phyloP scores from a whole-genome alignment of 495 filamentous ascomycete genomes.

The Penicillium parvum region DNA sequence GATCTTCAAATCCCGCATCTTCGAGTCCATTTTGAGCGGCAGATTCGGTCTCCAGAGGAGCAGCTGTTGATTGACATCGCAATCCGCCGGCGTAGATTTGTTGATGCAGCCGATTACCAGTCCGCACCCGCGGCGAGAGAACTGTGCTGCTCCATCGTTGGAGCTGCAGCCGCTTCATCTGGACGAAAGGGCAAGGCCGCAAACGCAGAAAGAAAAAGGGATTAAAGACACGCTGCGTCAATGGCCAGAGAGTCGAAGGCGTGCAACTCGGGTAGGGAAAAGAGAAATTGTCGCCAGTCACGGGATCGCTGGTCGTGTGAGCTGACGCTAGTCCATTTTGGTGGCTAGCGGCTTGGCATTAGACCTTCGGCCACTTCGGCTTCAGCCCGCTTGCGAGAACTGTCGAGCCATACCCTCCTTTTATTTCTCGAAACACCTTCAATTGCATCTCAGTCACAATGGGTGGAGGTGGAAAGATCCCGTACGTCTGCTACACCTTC shows the following conservation, averaged over 20 bases:
- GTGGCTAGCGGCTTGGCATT: conserved; percentile 29
- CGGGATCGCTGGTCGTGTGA: conserved; percentile 40
- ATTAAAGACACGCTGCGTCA: conserved; percentile 15
- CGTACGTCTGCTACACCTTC: conserved; percentile 57
- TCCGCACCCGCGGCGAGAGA: conserved; percentile 52
- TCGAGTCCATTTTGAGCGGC: conserved; percentile 4
- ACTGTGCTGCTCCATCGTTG: conserved; percentile 68
- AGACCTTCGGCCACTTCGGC: conserved; percentile 34
- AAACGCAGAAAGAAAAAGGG: conserved; percentile 9
- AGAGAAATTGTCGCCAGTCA: conserved; percentile 46
- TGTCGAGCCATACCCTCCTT: conserved; percentile 23
- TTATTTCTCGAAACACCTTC: conserved; percentile 19
- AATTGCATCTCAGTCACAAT: conserved; percentile 37
- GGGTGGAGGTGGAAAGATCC: conserved; percentile 74
- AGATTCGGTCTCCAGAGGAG: conserved; percentile 26
- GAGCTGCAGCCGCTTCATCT: conserved; percentile 68
- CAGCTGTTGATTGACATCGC: conserved; percentile 38
- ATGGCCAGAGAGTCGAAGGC: conserved; percentile 19
- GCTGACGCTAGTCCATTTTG: conserved; percentile 27
- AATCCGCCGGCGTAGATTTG: conserved; percentile 31
- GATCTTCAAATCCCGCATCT: conserved; percentile 14
- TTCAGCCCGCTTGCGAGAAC: conserved; percentile 24
- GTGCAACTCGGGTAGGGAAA: conserved; percentile 33
- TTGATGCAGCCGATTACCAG: conserved; percentile 46
- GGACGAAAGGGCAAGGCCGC: conserved; percentile 23